A percentile compares a stretch with the other conserved stretches of the same genome.
Evolutionary conservation across 805 yeast genomes (phyloP).

Genomic region (Ogataea ganodermae): DNA sequence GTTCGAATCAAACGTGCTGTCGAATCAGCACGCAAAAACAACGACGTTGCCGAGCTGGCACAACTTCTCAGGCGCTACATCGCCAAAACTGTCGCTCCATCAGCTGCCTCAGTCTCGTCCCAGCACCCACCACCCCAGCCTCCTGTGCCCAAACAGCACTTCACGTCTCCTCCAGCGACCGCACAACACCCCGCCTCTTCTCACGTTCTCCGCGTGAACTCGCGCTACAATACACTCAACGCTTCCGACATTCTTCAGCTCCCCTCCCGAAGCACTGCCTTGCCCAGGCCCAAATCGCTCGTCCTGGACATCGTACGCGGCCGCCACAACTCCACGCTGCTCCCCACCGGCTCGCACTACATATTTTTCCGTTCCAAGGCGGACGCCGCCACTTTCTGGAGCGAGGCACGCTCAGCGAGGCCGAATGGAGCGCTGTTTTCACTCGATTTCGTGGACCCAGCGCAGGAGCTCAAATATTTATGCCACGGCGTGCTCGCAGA

Average conservation of each 20-base stretch:
- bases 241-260: conserved; percentile 43
- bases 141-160: neutral
- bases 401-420: conserved; percentile 46
- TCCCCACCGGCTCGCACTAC: conserved; percentile 52
- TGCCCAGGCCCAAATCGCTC: conserved; percentile 17
- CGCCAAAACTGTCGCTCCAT: neutral
- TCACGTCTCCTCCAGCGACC: neutral
- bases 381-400: conserved; percentile 53
- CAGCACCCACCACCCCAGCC: neutral
- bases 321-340: conserved; percentile 47
- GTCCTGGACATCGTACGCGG: conserved; percentile 48
- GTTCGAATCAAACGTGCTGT: conserved; percentile 8
- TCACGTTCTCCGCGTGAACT: conserved; percentile 41
- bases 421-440: conserved; percentile 53
- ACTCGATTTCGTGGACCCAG: conserved; percentile 45
- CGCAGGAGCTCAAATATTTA: conserved; percentile 23
- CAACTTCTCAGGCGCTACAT: conserved; percentile 3
- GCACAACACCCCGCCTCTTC: conserved; percentile 14
- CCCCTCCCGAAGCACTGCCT: conserved; percentile 35
- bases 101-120: no score
- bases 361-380: conserved; percentile 48
- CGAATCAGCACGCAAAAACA: conserved; percentile 5
- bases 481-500: conserved; percentile 26
- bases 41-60: conserved; percentile 9
- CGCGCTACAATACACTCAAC: conserved; percentile 41